Base-by-base conservation (phyloP, 2,329 filamentous ascomycete genomes). In the Alternaria sp. region DNA sequence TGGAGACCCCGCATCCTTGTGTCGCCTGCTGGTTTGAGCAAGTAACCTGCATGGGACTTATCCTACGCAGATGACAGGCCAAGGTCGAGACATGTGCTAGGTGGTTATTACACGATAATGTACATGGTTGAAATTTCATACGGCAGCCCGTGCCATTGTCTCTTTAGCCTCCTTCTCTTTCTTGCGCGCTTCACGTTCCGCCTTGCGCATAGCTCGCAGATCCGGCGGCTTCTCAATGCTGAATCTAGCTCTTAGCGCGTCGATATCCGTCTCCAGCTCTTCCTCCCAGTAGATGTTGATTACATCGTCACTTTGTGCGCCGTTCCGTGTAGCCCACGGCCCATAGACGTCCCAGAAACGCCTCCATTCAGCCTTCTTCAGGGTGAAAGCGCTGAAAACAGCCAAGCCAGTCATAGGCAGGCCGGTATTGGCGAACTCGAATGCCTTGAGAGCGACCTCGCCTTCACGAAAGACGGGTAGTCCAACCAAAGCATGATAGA, bases 261-360 rank as follows among this genome's bases (percentile, higher is more conserved):
- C 86, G 25, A 97, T 92, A 79, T 97, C 90, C 61, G 89, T 92
- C 82, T 94, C 90, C 69, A 99, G 81, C 82, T 95, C 88, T 83
- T 98, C 93, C 81, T 99, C 96, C 96, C 96, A 99, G 77, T 97
- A 99, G 2, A 99, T 90, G 79, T 97, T 97, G 69, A 99, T 94
- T 32, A 98, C 84, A 75, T 97, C 92, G 73, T 91, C 88, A 51
- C 89, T 87, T 59, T 87, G 83, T 67, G 93, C 79, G 13, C 96
- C 96, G 79, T 97, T 98, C 57, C 88, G 84, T 47, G 97, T 81
- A 36, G 96, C 96, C 96, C 96, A 99, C 1, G 96, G 96, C 56
- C 95, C 83, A 80, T 97, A 97, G 1, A 89, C 89, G 6, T 82
- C 80, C 74, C 87, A 91, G 75, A 98, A 96, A 60, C 90, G 82